Evolutionary conservation across 129 eudicot species (phyloP).

Genomic region (Heracleum sosnowskyi): DNA sequence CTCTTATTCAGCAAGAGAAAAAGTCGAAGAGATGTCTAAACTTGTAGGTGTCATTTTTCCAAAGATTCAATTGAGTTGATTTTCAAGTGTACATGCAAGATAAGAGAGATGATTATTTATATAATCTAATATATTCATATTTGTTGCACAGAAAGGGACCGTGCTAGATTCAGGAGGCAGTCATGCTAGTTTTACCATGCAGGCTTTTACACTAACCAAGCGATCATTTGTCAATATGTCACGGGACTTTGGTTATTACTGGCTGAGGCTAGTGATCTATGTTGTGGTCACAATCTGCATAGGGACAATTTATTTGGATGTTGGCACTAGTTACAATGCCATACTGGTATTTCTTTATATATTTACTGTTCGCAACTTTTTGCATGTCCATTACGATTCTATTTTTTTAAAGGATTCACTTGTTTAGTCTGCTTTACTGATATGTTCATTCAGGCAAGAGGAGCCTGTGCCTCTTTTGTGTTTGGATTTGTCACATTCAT

Average conservation of each 20-base stretch:
- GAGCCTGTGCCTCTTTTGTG: slow-evolving; percentile 94
- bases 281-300: slow-evolving; percentile 89
- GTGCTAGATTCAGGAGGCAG: slow-evolving; percentile 95
- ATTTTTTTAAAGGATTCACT: background rate
- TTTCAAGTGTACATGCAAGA: background rate
- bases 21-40: slow-evolving; percentile 79
- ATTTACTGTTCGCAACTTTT: background rate
- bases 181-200: slow-evolving; percentile 95
- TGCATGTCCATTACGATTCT: background rate
- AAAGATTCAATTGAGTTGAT: background rate
- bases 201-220: slow-evolving; percentile 69
- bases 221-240: slow-evolving; percentile 96
- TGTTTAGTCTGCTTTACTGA: background rate
- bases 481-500: slow-evolving; percentile 97
- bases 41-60: slow-evolving; percentile 37
- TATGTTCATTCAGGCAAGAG: slow-evolving; percentile 61
- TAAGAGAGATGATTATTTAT: background rate
- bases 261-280: slow-evolving; percentile 91
- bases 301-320: slow-evolving; percentile 79
- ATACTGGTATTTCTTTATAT: slow-evolving; percentile 42
- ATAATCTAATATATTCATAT: background rate
- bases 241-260: slow-evolving; percentile 95
- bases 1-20: slow-evolving; percentile 53
- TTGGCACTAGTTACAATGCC: slow-evolving; percentile 77
- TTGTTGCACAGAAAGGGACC: slow-evolving; percentile 72